Base-by-base conservation (phyloP, 2,329 filamentous ascomycete genomes). In the Colletotrichum gloeosporioides region DNA sequence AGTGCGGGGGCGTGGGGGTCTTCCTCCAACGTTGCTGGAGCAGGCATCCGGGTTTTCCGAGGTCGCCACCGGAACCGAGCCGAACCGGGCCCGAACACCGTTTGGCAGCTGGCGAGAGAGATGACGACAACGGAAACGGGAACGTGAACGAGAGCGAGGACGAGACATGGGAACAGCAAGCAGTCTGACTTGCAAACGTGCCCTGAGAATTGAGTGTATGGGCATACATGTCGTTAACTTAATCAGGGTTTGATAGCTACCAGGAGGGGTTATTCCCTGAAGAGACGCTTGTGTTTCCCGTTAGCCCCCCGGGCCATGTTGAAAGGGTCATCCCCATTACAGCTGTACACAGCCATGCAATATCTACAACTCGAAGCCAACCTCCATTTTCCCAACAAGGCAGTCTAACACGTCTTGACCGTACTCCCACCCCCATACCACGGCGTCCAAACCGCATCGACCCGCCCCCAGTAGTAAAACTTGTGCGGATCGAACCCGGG, bases 331-430 rank as follows among this genome's bases (percentile, higher is more conserved):
- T n/a, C 10, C 44, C 44, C 44, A 13, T 49, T 0, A 49, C 44
- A 53, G n/a, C 44, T 22, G 3, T 53, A 53, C 6, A 4, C 44
- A 53, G 44, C 44, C 44, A 53, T 13, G 4, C 44, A 22, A 13
- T 53, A 53, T 53, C 2, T 53, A 22, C 44, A 53, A 4, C n/a
- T 13, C n/a, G 44, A 53, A 22, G 44, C 2, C 10, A 49, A 22
- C 1, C 3, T 22, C 0, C 0, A 49, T 13, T 8, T 0, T 2
- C 3, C n/a, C 44, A 0, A 1, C 44, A 49, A 49, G n/a, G 1
- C 1, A 0, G 1, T 53, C 62, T 39, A 64, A 27, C 62, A 64
- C 13, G n/a, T 39, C 32, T 25, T 64, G 34, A 64, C 39, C 0
- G 31, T 34, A 18, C 27, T 25, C n/a, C 44, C 44, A 27, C 55